phyloP scores from a whole-genome alignment of 179 eudicot genomes.

The Beta corolliflora region DNA sequence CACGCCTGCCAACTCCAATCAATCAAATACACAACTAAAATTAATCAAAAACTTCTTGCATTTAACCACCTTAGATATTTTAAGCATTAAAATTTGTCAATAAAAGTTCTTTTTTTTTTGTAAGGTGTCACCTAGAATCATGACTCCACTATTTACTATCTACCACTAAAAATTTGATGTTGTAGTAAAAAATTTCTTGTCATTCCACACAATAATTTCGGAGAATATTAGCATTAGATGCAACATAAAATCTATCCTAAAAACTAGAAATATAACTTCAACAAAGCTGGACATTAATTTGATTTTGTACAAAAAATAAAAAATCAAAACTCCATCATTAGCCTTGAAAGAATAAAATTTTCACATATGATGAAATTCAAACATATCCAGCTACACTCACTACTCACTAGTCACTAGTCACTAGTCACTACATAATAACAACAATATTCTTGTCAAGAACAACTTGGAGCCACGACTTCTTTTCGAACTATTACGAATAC shows the following conservation, averaged over 20 bases:
- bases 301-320: too few relatives aligned
- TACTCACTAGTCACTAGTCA: too few relatives aligned
- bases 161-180: neutral
- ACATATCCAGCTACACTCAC: too few relatives aligned
- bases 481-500: too few relatives aligned
- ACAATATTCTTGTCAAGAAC: too few relatives aligned
- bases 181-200: neutral
- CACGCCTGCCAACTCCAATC: slow-evolving; percentile 59
- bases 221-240: neutral
- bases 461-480: too few relatives aligned
- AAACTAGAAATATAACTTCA: neutral
- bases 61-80: neutral
- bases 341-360: too few relatives aligned
- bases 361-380: too few relatives aligned
- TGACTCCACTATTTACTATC: neutral
- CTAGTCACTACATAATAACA: too few relatives aligned
- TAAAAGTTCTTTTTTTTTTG: neutral
- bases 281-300: neutral
- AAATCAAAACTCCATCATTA: too few relatives aligned
- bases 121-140: neutral
- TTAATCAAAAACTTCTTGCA: slow-evolving; percentile 3
- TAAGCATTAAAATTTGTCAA: neutral
- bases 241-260: neutral
- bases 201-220: neutral
- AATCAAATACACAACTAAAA: neutral